Conservation (phyloP, 148 eudicot species). For the Persicaria tinctoria region DNA sequence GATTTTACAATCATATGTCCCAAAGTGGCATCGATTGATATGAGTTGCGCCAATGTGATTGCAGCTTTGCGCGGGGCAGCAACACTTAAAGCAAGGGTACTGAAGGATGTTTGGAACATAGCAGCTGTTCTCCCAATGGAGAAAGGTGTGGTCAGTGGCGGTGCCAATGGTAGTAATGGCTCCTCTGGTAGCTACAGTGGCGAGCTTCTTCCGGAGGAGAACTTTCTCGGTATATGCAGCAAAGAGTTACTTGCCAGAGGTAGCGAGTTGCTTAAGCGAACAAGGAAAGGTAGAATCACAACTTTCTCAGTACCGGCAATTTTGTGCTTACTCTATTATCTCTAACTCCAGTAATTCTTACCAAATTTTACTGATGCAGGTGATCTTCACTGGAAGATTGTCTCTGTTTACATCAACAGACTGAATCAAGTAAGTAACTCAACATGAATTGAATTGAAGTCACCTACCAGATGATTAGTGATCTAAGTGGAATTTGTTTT, state of each 20-base stretch:
- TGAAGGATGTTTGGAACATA: slow-evolving; percentile 93
- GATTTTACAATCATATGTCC: not conserved
- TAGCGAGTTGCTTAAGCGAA: slow-evolving; percentile 74
- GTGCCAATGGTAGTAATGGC: slow-evolving; percentile 35
- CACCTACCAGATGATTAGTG: slow-evolving; percentile 3
- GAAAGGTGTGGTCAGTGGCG: slow-evolving; percentile 42
- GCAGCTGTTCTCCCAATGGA: slow-evolving; percentile 86
- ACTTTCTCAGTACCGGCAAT: not conserved
- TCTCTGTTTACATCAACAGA: slow-evolving; percentile 81
- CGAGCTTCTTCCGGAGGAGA: slow-evolving; percentile 71
- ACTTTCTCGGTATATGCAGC: slow-evolving; percentile 71
- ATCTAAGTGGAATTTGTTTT: not conserved
- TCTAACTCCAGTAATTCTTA: not conserved
- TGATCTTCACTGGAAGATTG: slow-evolving; percentile 94
- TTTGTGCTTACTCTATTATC: not conserved
- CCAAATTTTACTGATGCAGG: slow-evolving; percentile 32
- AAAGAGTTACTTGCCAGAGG: slow-evolving; percentile 76
- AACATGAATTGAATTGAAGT: not conserved
- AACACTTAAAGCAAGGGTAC: slow-evolving; percentile 79
- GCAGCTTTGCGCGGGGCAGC: slow-evolving; percentile 89
- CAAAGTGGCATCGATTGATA: not conserved
- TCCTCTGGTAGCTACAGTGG: slow-evolving; percentile 71
- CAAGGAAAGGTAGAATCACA: slow-evolving; percentile 58
- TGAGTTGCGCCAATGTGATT: slow-evolving; percentile 4
- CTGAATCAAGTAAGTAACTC: slow-evolving; percentile 47